A percentile compares a stretch with the other conserved stretches of the same genome.
These are phyloP conservation scores for Eucalyptus sp. DNA, from an alignment of 345 rosid genomes.

Conservation along the genomic window DNA sequence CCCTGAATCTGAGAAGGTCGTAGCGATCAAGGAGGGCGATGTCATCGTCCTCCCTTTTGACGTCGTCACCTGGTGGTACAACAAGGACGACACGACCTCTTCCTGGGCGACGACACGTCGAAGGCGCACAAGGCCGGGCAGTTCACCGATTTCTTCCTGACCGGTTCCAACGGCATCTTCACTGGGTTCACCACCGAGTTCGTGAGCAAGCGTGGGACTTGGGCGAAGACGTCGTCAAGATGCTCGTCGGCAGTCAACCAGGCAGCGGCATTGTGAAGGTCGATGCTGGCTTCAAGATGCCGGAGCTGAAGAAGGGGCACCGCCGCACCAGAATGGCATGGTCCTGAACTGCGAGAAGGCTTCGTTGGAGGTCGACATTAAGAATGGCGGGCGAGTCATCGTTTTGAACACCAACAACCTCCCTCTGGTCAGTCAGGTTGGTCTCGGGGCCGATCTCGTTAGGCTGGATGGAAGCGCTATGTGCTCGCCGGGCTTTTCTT, in stretches of 20 bases:
- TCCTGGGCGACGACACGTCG: slow-evolving; percentile 63
- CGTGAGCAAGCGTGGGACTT: slow-evolving; percentile 70
- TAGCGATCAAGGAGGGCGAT: slow-evolving; percentile 76
- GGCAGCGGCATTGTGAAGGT: slow-evolving; percentile 64
- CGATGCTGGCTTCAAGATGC: slow-evolving; percentile 37
- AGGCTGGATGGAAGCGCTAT: slow-evolving; percentile 66
- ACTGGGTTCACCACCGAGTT: slow-evolving; percentile 72
- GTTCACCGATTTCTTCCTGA: slow-evolving; percentile 68
- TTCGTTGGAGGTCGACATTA: slow-evolving; percentile 71
- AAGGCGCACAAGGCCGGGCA: slow-evolving; percentile 69
- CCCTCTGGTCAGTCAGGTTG: slow-evolving; percentile 81
- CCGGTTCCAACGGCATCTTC: slow-evolving; percentile 70
- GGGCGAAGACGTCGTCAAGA: slow-evolving; percentile 30
- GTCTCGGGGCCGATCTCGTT: slow-evolving; percentile 84
- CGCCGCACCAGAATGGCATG: slow-evolving; percentile 37
- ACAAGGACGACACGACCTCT: slow-evolving; percentile 77
- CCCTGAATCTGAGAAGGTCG: slow-evolving; percentile 26
- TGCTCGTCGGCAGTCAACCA: slow-evolving; percentile 39
- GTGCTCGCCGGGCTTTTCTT: slow-evolving; percentile 97
- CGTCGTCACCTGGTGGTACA: slow-evolving; percentile 87
- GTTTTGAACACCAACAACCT: slow-evolving; percentile 75
- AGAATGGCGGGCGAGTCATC: slow-evolving; percentile 75
- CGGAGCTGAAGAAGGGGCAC: background rate
- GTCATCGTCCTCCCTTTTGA: slow-evolving; percentile 86
- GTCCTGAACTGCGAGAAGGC: slow-evolving; percentile 75